Percentiles rank a stretch among this genome's conserved stretches.
phyloP scores from a whole-genome alignment of 495 filamentous ascomycete species.

The Penicillium bovifimosum region DNA sequence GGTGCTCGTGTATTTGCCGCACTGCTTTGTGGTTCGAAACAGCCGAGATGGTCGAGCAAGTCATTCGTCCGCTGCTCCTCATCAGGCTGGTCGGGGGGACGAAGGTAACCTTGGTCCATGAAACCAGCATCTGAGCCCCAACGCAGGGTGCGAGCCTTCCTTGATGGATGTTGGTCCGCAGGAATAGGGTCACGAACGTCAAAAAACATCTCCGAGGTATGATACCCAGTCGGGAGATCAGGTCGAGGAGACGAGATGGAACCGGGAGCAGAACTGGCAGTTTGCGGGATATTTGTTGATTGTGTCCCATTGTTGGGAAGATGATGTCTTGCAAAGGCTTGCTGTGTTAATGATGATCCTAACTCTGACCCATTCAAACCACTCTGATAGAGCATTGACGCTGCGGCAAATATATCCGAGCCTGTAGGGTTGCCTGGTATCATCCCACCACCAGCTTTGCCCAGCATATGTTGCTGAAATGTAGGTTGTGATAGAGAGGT shows the following conservation, averaged over 20 bases:
- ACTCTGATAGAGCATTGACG: conserved; percentile 43
- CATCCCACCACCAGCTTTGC: conserved; percentile 20
- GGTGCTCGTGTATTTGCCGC: conserved; percentile 53
- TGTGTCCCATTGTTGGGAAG: conserved; percentile 24
- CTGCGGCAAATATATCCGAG: conserved; percentile 47
- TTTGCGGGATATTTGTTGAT: conserved; percentile 12
- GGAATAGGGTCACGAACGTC: conserved; percentile 38
- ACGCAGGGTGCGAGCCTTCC: conserved; percentile 41
- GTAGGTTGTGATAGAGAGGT: conserved; percentile 54
- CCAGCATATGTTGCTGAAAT: conserved; percentile 23
- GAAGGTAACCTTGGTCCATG: conserved; percentile 50
- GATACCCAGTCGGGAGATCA: conserved; percentile 30
- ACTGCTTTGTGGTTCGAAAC: conserved; percentile 49
- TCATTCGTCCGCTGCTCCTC: conserved; percentile 49
- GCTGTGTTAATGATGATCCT: conserved; percentile 24
- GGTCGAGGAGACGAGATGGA: conserved; percentile 17
- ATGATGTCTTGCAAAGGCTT: conserved; percentile 25
- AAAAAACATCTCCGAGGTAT: conserved; percentile 44
- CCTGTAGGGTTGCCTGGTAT: conserved; percentile 20
- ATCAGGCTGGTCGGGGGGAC: conserved; percentile 49
- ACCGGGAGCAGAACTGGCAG: conserved; percentile 13
- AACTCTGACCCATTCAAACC: conserved; percentile 30
- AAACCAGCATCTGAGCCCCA: conserved; percentile 67
- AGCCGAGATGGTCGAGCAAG: conserved; percentile 49
- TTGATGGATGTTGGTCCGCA: conserved; percentile 35